A percentile compares a stretch with the other conserved stretches of the same genome.
Conservation (phyloP, 768 basidiomycete species). For the Psilocybe azurescens region DNA sequence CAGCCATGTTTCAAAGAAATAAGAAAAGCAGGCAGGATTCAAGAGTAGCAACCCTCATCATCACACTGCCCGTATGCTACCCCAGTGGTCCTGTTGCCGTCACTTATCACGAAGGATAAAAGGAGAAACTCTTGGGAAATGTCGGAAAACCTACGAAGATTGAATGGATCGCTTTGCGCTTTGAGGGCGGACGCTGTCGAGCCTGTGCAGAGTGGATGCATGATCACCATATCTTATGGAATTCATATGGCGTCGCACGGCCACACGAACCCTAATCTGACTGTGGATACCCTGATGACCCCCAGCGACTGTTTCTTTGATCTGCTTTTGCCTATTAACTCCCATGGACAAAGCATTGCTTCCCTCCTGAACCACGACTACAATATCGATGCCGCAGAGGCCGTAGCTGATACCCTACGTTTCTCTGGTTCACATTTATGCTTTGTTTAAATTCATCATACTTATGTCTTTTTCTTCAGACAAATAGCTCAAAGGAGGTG, state of each 20-base stretch:
- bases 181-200: conserved; percentile 80
- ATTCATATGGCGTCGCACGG: conserved; percentile 68
- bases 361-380: conserved; percentile 77
- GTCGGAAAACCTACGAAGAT: conserved; percentile 69
- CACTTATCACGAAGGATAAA: conserved; percentile 54
- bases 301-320: conserved; percentile 81
- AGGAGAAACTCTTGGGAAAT: conserved; percentile 67
- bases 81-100: conserved; percentile 71
- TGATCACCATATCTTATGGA: conserved; percentile 73
- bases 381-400: conserved; percentile 69
- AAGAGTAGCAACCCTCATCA: conserved; percentile 71
- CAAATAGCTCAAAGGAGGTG: conserved; percentile 74
- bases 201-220: conserved; percentile 69
- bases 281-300: conserved; percentile 66
- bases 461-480: neutral
- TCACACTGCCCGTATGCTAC: conserved; percentile 77
- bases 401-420: conserved; percentile 72
- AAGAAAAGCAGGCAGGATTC: conserved; percentile 62
- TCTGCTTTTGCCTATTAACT: conserved; percentile 68
- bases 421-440: conserved; percentile 71
- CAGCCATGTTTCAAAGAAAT: conserved; percentile 59
- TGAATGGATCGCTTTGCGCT: conserved; percentile 81
- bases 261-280: too few species aligned
- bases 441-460: neutral
- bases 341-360: conserved; percentile 72